Evolutionary conservation across 768 basidiomycete genomes (phyloP).

Genomic region (Tulasnella sp.): DNA sequence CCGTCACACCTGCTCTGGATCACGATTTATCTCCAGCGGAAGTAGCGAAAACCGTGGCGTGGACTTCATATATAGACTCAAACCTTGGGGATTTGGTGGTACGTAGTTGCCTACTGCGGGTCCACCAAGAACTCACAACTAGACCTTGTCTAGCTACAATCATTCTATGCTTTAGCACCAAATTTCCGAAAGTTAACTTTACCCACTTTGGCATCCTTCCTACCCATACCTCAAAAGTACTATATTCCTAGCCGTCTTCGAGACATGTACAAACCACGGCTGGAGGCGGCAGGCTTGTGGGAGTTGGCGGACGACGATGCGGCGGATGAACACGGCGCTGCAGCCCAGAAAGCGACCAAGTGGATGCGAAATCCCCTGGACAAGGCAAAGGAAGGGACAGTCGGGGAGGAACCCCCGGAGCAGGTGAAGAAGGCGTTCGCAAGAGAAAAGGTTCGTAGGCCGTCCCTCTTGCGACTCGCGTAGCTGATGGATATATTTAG

Average conservation of each 20-base stretch:
- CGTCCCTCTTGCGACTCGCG: background rate
- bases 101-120: constrained; percentile 23
- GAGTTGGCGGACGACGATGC: constrained; percentile 32
- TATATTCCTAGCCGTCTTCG: constrained; percentile 59
- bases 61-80: constrained; percentile 53
- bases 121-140: background rate
- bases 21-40: constrained; percentile 34
- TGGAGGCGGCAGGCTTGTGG: constrained; percentile 60
- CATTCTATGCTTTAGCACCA: constrained; percentile 45
- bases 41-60: constrained; percentile 45
- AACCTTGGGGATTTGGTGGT: constrained; percentile 63
- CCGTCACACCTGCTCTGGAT: constrained; percentile 34
- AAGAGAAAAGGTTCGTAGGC: constrained; percentile 43
- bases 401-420: constrained; percentile 29
- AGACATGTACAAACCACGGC: constrained; percentile 39
- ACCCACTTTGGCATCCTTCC: constrained; percentile 42
- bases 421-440: constrained; percentile 35
- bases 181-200: constrained; percentile 54
- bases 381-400: constrained; percentile 25
- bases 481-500: constrained; percentile 26
- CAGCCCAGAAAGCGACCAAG: constrained; percentile 22
- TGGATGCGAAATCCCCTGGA: constrained; percentile 16
- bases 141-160: constrained; percentile 38
- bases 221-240: constrained; percentile 59
- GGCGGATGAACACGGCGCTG: constrained; percentile 27